Conservation (phyloP, 257 asterid genomes). For the Osmanthus fragrans region DNA sequence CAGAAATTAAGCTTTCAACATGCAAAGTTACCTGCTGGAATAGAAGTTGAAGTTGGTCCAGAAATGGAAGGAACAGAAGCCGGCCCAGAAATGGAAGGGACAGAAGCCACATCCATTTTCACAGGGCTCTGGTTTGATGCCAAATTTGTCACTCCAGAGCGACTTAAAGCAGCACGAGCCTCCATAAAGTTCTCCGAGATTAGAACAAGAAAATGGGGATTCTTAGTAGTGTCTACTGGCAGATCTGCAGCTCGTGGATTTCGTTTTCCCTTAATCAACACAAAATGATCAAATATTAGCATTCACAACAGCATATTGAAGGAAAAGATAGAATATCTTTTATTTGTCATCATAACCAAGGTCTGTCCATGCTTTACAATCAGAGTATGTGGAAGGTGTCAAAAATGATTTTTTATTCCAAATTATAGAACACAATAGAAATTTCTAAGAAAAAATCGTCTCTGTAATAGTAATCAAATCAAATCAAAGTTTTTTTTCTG, state of each 20-base stretch:
- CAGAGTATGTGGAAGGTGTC: not conserved
- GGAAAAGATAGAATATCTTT: slow-evolving; percentile 7
- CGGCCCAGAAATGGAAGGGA: slow-evolving; percentile 59
- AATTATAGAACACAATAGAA: no score
- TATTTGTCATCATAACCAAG: not conserved
- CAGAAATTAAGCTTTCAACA: not conserved
- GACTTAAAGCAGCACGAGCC: slow-evolving; percentile 70
- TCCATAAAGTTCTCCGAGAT: slow-evolving; percentile 78
- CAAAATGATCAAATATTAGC: slow-evolving; percentile 26
- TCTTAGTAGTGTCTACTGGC: slow-evolving; percentile 63
- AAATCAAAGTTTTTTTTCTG: no score
- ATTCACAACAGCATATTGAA: slow-evolving; percentile 10
- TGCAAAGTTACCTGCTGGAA: slow-evolving; percentile 20
- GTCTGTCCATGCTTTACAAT: no score
- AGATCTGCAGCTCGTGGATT: slow-evolving; percentile 68
- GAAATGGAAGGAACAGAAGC: slow-evolving; percentile 46
- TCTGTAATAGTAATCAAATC: no score
- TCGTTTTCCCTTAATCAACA: slow-evolving; percentile 66
- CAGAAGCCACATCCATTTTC: slow-evolving; percentile 65
- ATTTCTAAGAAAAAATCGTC: no score
- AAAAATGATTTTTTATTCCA: not conserved
- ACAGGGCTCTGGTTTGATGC: slow-evolving; percentile 67
- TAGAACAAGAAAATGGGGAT: slow-evolving; percentile 85
- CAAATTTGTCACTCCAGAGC: slow-evolving; percentile 59
- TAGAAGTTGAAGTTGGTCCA: slow-evolving; percentile 12